Conservation (phyloP, 2,329 filamentous ascomycete genomes). For the Phaeophleospora eucalypticola region DNA sequence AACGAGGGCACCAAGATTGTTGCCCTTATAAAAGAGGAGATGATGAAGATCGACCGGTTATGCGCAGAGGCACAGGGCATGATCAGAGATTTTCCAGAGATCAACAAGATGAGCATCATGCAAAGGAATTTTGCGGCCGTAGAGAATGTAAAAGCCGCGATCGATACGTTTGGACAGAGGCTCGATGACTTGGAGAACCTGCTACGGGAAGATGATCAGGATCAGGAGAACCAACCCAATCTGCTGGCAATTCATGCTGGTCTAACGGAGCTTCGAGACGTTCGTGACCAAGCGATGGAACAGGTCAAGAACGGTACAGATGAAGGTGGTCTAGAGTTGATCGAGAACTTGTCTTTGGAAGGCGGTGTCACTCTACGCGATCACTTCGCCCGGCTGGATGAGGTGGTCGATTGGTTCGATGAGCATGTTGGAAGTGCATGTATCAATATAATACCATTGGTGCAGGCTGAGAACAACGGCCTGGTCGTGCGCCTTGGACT, state of each 20-base stretch:
- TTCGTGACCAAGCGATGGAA: slow-evolving; percentile 92
- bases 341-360: slow-evolving; percentile 64
- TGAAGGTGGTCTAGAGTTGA: slow-evolving; percentile 94
- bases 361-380: slow-evolving; percentile 72
- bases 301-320: slow-evolving; percentile 81
- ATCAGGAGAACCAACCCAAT: slow-evolving; percentile 87
- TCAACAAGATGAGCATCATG: slow-evolving; percentile 87
- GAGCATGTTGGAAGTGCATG: slow-evolving; percentile 87
- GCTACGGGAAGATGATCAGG: slow-evolving; percentile 76
- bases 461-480: slow-evolving; percentile 80
- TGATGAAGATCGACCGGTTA: slow-evolving; percentile 96
- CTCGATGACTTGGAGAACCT: slow-evolving; percentile 72
- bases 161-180: slow-evolving; percentile 80
- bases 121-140: slow-evolving; percentile 95
- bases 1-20: slow-evolving; percentile 88
- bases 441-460: slow-evolving; percentile 81
- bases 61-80: slow-evolving; percentile 97
- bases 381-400: slow-evolving; percentile 82
- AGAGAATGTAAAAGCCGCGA: slow-evolving; percentile 84
- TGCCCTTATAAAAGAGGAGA: slow-evolving; percentile 91
- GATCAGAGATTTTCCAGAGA: slow-evolving; percentile 92
- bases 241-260: slow-evolving; percentile 86
- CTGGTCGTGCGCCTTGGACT: slow-evolving; percentile 88
- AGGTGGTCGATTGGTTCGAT: slow-evolving; percentile 90
- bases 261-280: slow-evolving; percentile 85